These are phyloP conservation scores for Cytospora piceae DNA, from an alignment of 2,329 filamentous ascomycete species.

Conservation along the genomic window DNA sequence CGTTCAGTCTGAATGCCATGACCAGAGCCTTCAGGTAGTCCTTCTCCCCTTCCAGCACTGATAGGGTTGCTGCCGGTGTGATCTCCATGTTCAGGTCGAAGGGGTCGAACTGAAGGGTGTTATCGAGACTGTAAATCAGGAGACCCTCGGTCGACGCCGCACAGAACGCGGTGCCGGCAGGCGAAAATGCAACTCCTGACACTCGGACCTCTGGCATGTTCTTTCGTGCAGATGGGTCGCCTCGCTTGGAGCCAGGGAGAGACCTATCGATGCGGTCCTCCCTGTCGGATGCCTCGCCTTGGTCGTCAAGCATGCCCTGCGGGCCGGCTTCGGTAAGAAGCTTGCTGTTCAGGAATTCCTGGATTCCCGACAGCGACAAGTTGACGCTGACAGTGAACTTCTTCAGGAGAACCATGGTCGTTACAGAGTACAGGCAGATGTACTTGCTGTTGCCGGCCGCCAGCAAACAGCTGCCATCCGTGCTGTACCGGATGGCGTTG, in stretches of 20 bases:
- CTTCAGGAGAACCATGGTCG: constrained; percentile 86
- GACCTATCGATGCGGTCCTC: constrained; percentile 80
- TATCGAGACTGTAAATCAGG: constrained; percentile 90
- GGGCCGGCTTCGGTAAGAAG: constrained; percentile 90
- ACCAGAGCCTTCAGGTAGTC: constrained; percentile 91
- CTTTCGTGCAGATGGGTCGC: constrained; percentile 80
- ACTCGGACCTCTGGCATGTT: constrained; percentile 83
- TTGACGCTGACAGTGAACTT: constrained; percentile 97
- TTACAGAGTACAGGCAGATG: constrained; percentile 95
- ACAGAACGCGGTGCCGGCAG: constrained; percentile 88
- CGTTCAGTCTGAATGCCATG: constrained; percentile 97
- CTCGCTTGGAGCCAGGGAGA: constrained; percentile 84
- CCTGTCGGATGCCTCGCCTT: constrained; percentile 84
- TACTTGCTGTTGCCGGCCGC: constrained; percentile 98
- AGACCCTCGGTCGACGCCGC: constrained; percentile 94
- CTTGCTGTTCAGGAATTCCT: constrained; percentile 95
- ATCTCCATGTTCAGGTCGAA: constrained; percentile 95
- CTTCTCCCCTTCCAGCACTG: constrained; percentile 66
- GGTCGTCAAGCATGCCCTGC: constrained; percentile 79
- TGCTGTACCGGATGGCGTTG: constrained; percentile 84
- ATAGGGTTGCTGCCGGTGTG: constrained; percentile 82
- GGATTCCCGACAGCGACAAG: constrained; percentile 91
- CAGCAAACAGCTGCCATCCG: constrained; percentile 87
- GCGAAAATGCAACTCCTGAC: constrained; percentile 82
- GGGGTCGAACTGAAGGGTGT: constrained; percentile 84